Base-by-base conservation (phyloP, 306 rosid genomes). In the Leucaena leucocephala region DNA sequence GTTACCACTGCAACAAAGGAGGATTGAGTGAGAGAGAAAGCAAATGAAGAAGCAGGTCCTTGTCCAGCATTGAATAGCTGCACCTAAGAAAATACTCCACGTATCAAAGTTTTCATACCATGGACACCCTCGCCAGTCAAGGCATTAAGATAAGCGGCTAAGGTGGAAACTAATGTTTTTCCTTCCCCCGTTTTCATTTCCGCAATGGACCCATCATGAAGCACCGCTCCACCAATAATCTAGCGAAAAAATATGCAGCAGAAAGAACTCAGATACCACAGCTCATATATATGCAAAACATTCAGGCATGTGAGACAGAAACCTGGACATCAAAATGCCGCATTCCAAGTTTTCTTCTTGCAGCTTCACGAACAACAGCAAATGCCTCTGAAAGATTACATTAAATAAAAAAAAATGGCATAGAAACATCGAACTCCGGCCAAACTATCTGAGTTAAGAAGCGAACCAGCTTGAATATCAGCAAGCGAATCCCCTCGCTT, bases 151-250 rank as follows among this genome's bases (percentile, higher is more conserved):
- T 92, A 95, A 7, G 98, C 98, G 1, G 98, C 92, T 39, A 95
- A 81, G 2, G 98, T 95, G 27, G 98, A 95, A 75, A 95, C 98
- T 77, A 95, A 78, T 36, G 98, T 95, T 78, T 95, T 95, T 15
- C 98, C 98, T 84, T 95, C 98, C 74, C 98, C 98, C 0, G 98
- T 95, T 84, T 92, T 95, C 98, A 95, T 95, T 87, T 95, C 98
- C 2, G 98, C 98, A 71, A 95, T 92, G 74, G 98, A 95, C 61
- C 98, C 98, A 54, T 95, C 98, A 81, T 95, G 97, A 84, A 95
- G 91, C 85, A 92, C 98, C 0, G 98, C 98, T 72, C 98, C 98
- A 65, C 98, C 98, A 68, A 95, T 92, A 78, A 95, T 91, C 98
- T 95, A 79, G 75, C 80, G 27, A 71, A 78, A 2, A 77, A 19